Base-by-base conservation (phyloP, 257 asterid genomes). In the Nicotiana noctiflora region DNA sequence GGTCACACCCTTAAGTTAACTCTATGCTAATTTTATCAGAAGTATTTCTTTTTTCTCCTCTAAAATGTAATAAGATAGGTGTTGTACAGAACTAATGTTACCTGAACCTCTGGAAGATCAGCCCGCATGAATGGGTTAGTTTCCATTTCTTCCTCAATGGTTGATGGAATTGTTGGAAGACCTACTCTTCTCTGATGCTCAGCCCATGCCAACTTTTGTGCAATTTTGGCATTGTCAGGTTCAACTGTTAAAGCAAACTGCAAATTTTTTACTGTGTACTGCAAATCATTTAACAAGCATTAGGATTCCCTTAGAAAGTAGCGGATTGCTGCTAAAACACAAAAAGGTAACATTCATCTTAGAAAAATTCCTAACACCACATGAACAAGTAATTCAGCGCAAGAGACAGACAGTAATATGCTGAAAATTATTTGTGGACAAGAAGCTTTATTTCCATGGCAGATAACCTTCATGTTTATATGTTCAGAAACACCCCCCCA, bases 71-170 rank as follows among this genome's bases (percentile, higher is more conserved):
- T 25, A 49, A 49, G 18, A 74, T n/a, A 74, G 61, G 61, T 49
- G 51, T 49, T 21, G 12, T 7, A 23, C 8, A 25, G 9, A 62
- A 78, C n/a, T 62, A 12, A 37, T 2, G 14, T 1, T 86, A 95
- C 99, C 98, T 95, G 98, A 86, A 95, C 86, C 84, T 95, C 95
- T 1, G 89, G 92, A 66, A 91, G 89, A 87, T 91, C 96, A 75
- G 88, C 98, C 74, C 98, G 97, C 94, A 95, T 88, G 91, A 95
- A 95, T 5, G 99, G 98, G 68, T 96, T 94, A 1, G 92, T 92
- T 88, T 92, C 94, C 46, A 92, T 81, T 89, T 96, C 99, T 82
- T 92, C 97, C 86, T 82, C 91, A 29, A 96, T 88, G 59, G 97
- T 96, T 15, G 99, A 96, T 72, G 99, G 99, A 85, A 94, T 81